Conservation (phyloP, 225 moss, liverwort and hornwort species). For the Bryum argenteum region DNA sequence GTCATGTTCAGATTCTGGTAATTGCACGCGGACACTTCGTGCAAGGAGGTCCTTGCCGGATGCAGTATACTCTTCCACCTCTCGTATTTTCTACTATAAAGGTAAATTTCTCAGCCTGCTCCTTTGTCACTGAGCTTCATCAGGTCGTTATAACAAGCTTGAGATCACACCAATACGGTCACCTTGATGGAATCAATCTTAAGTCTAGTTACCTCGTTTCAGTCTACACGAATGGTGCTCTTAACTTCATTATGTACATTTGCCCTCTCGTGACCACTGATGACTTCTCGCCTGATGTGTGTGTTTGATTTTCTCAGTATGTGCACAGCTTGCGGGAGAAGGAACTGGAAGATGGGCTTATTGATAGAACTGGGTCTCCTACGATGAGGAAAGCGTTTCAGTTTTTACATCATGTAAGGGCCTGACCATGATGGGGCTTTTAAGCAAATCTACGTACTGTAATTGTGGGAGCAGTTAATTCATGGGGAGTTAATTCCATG, state of each 20-base stretch:
- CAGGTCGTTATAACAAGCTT: neutral
- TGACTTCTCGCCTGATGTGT: constrained; percentile 8
- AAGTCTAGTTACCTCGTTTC: too few species aligned
- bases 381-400: constrained; percentile 81
- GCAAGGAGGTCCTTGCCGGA: constrained; percentile 82
- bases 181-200: too few species aligned
- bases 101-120: constrained; percentile 34
- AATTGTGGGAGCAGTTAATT: neutral
- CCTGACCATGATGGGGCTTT: neutral
- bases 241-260: too few species aligned
- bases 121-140: neutral
- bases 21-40: constrained; percentile 80
- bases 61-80: constrained; percentile 80
- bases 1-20: constrained; percentile 66
- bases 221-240: too few species aligned
- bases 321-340: constrained; percentile 72
- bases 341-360: constrained; percentile 53
- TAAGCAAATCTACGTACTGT: too few species aligned
- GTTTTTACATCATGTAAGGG: constrained; percentile 83
- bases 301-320: constrained; percentile 54
- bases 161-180: too few species aligned
- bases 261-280: neutral
- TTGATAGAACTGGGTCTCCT: constrained; percentile 48
- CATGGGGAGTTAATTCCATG: too few species aligned
- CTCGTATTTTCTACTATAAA: constrained; percentile 79